Conservation (phyloP, 1,139 yeast species). For the Saccharomycopsis crataegensis region DNA sequence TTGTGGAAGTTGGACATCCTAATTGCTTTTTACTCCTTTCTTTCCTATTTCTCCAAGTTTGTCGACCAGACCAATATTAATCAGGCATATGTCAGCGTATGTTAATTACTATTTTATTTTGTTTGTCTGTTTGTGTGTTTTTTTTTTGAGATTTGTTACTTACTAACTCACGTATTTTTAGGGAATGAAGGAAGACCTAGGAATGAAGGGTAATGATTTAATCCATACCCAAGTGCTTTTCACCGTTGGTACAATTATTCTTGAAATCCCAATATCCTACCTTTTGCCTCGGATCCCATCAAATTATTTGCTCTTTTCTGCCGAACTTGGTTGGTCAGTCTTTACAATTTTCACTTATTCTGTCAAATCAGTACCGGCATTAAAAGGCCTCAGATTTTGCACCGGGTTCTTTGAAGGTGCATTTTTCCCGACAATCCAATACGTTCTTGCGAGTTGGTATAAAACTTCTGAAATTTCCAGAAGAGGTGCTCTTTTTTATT, state of each 20-base stretch:
- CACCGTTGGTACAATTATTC: slow-evolving; percentile 50
- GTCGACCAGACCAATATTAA: slow-evolving; percentile 51
- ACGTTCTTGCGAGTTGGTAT: slow-evolving; percentile 57
- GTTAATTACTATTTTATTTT: no score
- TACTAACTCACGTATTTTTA: slow-evolving; percentile 31
- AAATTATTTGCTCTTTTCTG: slow-evolving; percentile 36
- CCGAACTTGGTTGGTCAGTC: slow-evolving; percentile 50
- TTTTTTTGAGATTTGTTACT: no score
- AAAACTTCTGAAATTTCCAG: slow-evolving; percentile 51
- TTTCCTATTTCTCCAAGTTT: slow-evolving; percentile 66
- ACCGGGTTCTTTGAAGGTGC: slow-evolving; percentile 60
- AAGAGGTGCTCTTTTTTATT: slow-evolving; percentile 53
- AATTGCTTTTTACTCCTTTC: slow-evolving; percentile 50
- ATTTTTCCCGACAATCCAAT: slow-evolving; percentile 52
- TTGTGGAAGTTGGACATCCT: slow-evolving; percentile 56
- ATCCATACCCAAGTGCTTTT: slow-evolving; percentile 51
- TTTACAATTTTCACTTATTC: slow-evolving; percentile 41
- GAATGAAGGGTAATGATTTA: slow-evolving; percentile 54
- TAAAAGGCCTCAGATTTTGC: slow-evolving; percentile 45
- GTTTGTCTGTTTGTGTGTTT: no score
- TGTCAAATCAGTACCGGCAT: slow-evolving; percentile 34
- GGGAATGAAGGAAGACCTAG: slow-evolving; percentile 41
- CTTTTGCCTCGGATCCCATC: slow-evolving; percentile 39
- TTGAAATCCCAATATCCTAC: slow-evolving; percentile 40
- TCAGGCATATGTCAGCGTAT: slow-evolving; percentile 47